These are phyloP conservation scores for Graphilbum ipis-grandicollis DNA, from an alignment of 2,329 filamentous ascomycete genomes.

Conservation along the genomic window DNA sequence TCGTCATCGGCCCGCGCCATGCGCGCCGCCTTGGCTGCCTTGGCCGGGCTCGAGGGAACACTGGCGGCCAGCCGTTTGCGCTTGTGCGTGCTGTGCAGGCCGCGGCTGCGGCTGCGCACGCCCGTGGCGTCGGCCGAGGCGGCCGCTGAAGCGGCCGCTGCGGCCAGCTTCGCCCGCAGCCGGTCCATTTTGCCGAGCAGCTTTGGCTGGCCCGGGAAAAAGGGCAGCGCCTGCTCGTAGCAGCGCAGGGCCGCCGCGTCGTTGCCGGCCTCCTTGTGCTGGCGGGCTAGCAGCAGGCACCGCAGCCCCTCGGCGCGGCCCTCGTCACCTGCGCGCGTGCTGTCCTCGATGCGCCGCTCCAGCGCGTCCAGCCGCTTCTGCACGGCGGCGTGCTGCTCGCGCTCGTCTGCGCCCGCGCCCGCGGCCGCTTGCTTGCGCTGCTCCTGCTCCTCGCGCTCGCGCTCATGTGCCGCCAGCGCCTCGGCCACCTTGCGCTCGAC, in stretches of 20 bases:
- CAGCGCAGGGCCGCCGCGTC: conserved; percentile 62
- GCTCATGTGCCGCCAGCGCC: conserved; percentile 63
- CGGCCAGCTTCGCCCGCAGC: conserved; percentile 33
- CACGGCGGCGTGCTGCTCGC: conserved; percentile 13
- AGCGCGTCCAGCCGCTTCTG: conserved; percentile 60
- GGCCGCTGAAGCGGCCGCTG: background rate
- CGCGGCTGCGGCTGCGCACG: too few relatives aligned
- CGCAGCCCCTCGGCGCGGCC: conserved; percentile 66
- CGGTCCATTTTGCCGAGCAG: conserved; percentile 52
- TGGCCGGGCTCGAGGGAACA: too few relatives aligned
- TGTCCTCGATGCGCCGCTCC: conserved; percentile 66
- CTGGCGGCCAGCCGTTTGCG: too few relatives aligned
- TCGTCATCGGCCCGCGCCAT: too few relatives aligned
- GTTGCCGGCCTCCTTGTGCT: conserved; percentile 73
- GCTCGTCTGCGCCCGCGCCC: conserved; percentile 4
- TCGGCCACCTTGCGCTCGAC: conserved; percentile 85
- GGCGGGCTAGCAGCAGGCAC: conserved; percentile 76
- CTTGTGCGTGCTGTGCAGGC: too few relatives aligned
- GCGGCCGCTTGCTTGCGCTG: conserved; percentile 16
- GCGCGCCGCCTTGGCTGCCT: too few relatives aligned
- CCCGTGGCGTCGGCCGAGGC: conserved; percentile 5
- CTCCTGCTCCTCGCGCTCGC: conserved; percentile 21
- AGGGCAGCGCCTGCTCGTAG: conserved; percentile 71
- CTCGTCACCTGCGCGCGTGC: conserved; percentile 43
- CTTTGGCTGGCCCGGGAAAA: conserved; percentile 74